Evolutionary conservation across 371 early-diverging fungal species (phyloP).

Genomic region (Mortierella polycephala): DNA sequence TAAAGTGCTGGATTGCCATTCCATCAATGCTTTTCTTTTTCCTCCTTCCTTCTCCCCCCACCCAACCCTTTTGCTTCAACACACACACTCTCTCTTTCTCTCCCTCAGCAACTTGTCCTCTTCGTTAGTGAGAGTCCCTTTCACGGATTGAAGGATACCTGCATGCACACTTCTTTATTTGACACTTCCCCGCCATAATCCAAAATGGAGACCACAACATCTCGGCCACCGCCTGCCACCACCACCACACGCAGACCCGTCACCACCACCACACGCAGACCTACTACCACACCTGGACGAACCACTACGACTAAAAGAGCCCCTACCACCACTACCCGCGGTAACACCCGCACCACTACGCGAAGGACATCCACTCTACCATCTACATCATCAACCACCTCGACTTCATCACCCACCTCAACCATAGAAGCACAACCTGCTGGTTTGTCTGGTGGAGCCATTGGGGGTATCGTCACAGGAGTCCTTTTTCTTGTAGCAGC

Average conservation of each 20-base stretch:
- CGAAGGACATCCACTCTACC: neutral
- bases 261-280: neutral
- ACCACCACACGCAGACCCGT: slow-evolving; percentile 1
- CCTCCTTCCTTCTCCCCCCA: slow-evolving; percentile 1
- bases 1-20: neutral
- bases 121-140: slow-evolving; percentile 17
- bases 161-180: neutral
- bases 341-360: neutral
- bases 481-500: slow-evolving; percentile 53
- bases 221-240: neutral
- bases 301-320: neutral
- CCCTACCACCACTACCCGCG: neutral
- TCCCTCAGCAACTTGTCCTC: neutral
- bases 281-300: neutral
- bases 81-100: neutral
- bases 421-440: slow-evolving; percentile 15
- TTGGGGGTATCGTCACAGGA: slow-evolving; percentile 62
- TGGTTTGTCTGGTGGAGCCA: slow-evolving; percentile 60
- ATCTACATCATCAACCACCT: neutral
- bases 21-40: neutral
- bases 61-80: neutral
- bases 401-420: slow-evolving; percentile 5
- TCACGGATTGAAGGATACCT: slow-evolving; percentile 49
- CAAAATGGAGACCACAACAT: too few species aligned
- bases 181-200: neutral